These are phyloP conservation scores for Opeltia flavorubescens DNA, from an alignment of 495 filamentous ascomycete species.

Conservation along the genomic window DNA sequence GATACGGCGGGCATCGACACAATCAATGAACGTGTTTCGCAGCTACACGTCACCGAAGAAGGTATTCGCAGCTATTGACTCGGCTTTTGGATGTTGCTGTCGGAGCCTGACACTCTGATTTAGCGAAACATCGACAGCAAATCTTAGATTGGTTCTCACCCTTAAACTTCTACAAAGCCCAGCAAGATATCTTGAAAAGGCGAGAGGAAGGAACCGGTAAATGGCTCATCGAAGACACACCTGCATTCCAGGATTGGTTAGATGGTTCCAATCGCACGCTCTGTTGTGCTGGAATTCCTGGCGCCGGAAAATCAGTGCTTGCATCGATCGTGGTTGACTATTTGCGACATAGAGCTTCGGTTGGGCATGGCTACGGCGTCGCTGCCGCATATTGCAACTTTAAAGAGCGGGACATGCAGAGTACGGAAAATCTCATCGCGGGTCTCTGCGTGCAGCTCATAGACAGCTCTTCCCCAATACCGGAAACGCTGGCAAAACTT, in stretches of 20 bases:
- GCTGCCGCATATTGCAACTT: slow-evolving; percentile 30
- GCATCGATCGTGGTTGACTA: slow-evolving; percentile 24
- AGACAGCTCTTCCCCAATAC: neutral
- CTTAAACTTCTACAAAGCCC: slow-evolving; percentile 7
- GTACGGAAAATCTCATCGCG: slow-evolving; percentile 15
- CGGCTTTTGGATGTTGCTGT: neutral
- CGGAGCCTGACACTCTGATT: neutral
- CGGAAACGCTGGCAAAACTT: neutral
- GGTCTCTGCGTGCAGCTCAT: slow-evolving; percentile 24
- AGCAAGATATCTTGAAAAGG: slow-evolving; percentile 11
- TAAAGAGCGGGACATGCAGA: slow-evolving; percentile 14
- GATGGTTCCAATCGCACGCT: neutral
- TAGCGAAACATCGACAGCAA: neutral
- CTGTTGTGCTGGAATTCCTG: slow-evolving; percentile 18
- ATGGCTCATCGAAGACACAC: slow-evolving; percentile 26
- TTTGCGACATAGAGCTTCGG: slow-evolving; percentile 12
- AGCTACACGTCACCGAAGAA: neutral
- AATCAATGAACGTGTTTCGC: neutral
- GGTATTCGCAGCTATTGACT: neutral
- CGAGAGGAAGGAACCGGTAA: slow-evolving; percentile 23
- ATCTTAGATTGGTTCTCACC: slow-evolving; percentile 16
- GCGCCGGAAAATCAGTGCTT: slow-evolving; percentile 29
- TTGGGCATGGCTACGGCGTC: slow-evolving; percentile 8
- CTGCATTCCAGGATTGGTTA: neutral
- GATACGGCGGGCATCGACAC: neutral